Conservation (phyloP, 805 yeast species). For the Scheffersomyces coipomensis region DNA sequence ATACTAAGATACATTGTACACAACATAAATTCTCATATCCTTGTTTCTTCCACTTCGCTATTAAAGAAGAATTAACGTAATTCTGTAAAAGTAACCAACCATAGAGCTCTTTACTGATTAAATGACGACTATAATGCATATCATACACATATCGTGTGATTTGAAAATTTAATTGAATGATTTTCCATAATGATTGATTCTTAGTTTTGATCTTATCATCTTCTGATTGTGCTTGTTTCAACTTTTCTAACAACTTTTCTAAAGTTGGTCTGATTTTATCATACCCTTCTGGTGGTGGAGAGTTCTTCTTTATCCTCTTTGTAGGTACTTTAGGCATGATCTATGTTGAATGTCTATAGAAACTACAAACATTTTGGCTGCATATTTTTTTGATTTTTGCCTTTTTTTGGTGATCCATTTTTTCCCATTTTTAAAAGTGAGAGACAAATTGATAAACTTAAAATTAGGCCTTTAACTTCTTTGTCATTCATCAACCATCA, state of each 20-base stretch:
- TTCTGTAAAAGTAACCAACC: slow-evolving; percentile 69
- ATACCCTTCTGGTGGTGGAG: slow-evolving; percentile 72
- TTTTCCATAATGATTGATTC: slow-evolving; percentile 65
- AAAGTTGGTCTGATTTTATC: slow-evolving; percentile 66
- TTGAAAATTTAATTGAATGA: slow-evolving; percentile 69
- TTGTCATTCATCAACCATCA: too few species aligned
- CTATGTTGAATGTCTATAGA: too few species aligned
- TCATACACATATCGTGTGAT: slow-evolving; percentile 74
- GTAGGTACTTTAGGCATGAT: slow-evolving; percentile 43
- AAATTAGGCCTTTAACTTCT: too few species aligned
- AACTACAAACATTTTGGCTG: too few species aligned
- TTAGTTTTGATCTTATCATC: slow-evolving; percentile 44
- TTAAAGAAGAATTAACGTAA: slow-evolving; percentile 64
- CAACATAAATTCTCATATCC: slow-evolving; percentile 91
- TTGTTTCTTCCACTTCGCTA: slow-evolving; percentile 78
- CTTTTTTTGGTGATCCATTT: too few species aligned
- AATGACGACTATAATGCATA: slow-evolving; percentile 65
- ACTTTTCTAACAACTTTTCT: slow-evolving; percentile 52
- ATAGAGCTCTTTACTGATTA: slow-evolving; percentile 66
- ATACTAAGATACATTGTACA: slow-evolving; percentile 65
- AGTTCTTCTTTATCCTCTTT: slow-evolving; percentile 37
- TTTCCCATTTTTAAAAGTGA: too few species aligned
- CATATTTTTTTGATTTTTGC: too few species aligned
- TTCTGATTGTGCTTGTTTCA: slow-evolving; percentile 47
- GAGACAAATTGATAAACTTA: too few species aligned